Base-by-base conservation (phyloP, 371 early-diverging fungal species). In the Pancytospora philotis region DNA sequence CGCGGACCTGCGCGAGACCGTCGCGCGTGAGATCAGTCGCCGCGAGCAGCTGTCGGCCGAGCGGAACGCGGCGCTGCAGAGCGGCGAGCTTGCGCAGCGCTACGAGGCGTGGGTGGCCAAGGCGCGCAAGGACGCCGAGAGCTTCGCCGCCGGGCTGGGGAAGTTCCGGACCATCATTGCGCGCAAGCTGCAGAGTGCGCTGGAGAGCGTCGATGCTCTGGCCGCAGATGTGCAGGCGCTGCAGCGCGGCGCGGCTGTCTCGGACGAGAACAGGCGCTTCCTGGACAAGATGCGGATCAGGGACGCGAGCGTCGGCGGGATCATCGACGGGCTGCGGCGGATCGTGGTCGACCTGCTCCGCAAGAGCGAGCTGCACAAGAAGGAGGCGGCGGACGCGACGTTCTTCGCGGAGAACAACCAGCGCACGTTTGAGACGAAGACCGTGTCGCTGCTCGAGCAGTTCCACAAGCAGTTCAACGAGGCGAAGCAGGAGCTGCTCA, bases 401-500 rank as follows among this genome's bases (percentile, higher is more conserved):
- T 35, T 51, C 2, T 76, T 73, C 62, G 70, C 69, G 38, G 71
- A 64, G 52, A 62, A 74, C 53, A 73, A 71, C 28, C 65, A 75
- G 39, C 53, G 45, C 35, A 28, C 37, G 6, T 38, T 72, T 32
- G 55, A 76, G 25, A 50, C 31, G 13, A 65, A 55, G 50, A 59
- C 66, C 16, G 41, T 62, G 30, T 56, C 63, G 50, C 27, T 73
- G 31, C 19, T 76, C 13, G 61, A 76, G 34, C 51, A 73, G 34
- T 67, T 76, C 28, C 66, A 65, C 31, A 60, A 60, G 27, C 76
- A 78, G 58, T 72, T 78, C 64, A 66, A 53, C 57, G 63, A 62
- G 57, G 76, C 75, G 3, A 75, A 64, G 63, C 67, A 50, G 27
- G 78, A 75, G 22, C 45, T 78, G 8, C 53, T 65, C 1, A 41